Percentiles rank a stretch among this genome's conserved stretches.
phyloP scores from a whole-genome alignment of 768 basidiomycete species.

The Rhizopogon salebrosus region DNA sequence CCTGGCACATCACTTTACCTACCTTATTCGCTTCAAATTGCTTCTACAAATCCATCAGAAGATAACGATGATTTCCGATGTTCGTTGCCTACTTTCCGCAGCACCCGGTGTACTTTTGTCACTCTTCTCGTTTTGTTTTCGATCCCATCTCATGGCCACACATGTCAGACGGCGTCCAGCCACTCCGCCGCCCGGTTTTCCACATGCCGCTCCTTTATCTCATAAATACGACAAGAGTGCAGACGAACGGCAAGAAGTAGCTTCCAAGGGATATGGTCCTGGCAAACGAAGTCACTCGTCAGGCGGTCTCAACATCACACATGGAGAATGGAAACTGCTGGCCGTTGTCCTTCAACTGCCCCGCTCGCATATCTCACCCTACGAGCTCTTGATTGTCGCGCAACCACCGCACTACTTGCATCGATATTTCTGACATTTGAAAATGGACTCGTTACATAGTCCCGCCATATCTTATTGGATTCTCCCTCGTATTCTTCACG shows the following conservation, averaged over 20 bases:
- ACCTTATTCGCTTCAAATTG: no score
- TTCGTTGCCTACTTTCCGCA: no score
- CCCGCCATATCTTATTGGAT: slow-evolving; percentile 94
- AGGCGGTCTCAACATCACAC: slow-evolving; percentile 61
- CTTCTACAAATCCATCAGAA: no score
- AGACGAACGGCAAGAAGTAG: slow-evolving; percentile 64
- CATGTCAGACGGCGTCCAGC: slow-evolving; percentile 64
- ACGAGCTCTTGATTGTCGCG: slow-evolving; percentile 86
- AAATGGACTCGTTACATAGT: slow-evolving; percentile 94
- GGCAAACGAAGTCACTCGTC: slow-evolving; percentile 40
- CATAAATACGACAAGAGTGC: slow-evolving; percentile 61
- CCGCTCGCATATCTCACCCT: slow-evolving; percentile 92
- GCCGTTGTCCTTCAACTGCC: slow-evolving; percentile 65
- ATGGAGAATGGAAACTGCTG: slow-evolving; percentile 76
- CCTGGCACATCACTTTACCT: no score
- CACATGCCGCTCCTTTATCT: slow-evolving; percentile 26
- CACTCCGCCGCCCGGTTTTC: slow-evolving; percentile 53
- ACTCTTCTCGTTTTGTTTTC: slow-evolving; percentile 4
- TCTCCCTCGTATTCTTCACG: slow-evolving; percentile 98
- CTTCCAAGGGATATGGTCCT: slow-evolving; percentile 58
- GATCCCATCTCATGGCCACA: slow-evolving; percentile 30
- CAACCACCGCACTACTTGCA: slow-evolving; percentile 87
- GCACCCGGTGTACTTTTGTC: not conserved
- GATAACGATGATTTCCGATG: no score
- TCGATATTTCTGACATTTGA: slow-evolving; percentile 93